Conservation (phyloP, 208 protist species). For the Novymonas esmeraldas region DNA sequence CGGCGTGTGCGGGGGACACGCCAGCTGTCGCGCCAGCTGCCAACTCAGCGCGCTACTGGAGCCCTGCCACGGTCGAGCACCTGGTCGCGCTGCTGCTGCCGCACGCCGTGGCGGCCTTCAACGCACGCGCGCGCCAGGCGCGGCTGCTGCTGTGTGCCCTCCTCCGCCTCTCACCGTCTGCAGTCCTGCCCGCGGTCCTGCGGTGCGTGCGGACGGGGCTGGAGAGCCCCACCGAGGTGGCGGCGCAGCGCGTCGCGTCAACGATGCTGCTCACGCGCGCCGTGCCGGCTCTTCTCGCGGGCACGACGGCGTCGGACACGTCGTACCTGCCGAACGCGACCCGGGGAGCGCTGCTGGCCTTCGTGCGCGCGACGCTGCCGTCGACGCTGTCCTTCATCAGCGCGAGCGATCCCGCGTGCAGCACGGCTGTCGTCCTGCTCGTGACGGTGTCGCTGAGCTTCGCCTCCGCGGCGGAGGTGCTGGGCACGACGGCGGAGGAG, state of each 20-base stretch:
- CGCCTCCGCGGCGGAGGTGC: slow-evolving; percentile 3
- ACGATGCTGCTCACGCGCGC: slow-evolving; percentile 34
- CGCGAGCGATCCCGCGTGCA: slow-evolving; percentile 27
- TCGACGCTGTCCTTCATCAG: slow-evolving; percentile 35
- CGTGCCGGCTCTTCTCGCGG: slow-evolving; percentile 23
- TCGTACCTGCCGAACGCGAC: slow-evolving; percentile 22
- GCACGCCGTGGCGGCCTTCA: slow-evolving; percentile 38
- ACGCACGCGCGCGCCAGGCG: slow-evolving; percentile 28
- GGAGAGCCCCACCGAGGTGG: slow-evolving; percentile 34
- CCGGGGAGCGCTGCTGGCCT: slow-evolving; percentile 29
- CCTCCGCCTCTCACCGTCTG: slow-evolving; percentile 41
- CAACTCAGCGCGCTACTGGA: slow-evolving; percentile 36
- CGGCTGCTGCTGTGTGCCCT: slow-evolving; percentile 37
- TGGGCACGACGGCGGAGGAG: slow-evolving; percentile 11
- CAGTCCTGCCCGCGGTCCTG: slow-evolving; percentile 34
- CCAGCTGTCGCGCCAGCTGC: not conserved
- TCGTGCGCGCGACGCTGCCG: slow-evolving; percentile 34
- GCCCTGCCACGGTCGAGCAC: slow-evolving; percentile 34
- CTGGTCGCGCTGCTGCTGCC: slow-evolving; percentile 60
- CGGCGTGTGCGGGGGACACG: not conserved
- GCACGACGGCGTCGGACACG: slow-evolving; percentile 6
- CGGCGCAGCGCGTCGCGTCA: slow-evolving; percentile 31
- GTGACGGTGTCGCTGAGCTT: slow-evolving; percentile 24
- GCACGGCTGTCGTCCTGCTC: slow-evolving; percentile 15
- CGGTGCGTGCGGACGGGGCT: slow-evolving; percentile 39